These are phyloP conservation scores for Teunomyces cretensis DNA, from an alignment of 805 yeast species.

Conservation along the genomic window DNA sequence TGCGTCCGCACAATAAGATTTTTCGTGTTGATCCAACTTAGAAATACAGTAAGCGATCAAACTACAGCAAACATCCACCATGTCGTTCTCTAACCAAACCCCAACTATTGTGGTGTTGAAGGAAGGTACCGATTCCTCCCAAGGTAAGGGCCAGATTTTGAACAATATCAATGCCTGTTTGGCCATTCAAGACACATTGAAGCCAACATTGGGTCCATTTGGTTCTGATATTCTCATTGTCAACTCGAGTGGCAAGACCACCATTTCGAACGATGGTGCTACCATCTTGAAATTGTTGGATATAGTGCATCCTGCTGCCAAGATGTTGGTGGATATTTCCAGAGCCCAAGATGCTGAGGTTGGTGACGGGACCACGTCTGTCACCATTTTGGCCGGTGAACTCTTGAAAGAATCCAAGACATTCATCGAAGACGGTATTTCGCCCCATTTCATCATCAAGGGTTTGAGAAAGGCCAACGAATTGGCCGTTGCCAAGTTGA, in stretches of 20 bases:
- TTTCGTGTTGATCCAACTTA: slow-evolving; percentile 5
- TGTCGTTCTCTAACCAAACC: slow-evolving; percentile 90
- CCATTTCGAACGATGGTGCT: slow-evolving; percentile 98
- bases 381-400: slow-evolving; percentile 92
- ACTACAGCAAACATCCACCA: slow-evolving; percentile 21
- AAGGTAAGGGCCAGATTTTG: slow-evolving; percentile 93
- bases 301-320: slow-evolving; percentile 98
- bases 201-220: slow-evolving; percentile 94
- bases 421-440: slow-evolving; percentile 94
- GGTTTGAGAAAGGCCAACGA: slow-evolving; percentile 83
- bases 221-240: slow-evolving; percentile 96
- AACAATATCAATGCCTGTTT: slow-evolving; percentile 95
- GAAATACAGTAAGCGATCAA: slow-evolving; percentile 1
- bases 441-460: slow-evolving; percentile 83
- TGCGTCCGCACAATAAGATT: slow-evolving; percentile 6
- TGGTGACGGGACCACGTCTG: slow-evolving; percentile 98
- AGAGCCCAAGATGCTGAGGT: slow-evolving; percentile 97
- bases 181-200: slow-evolving; percentile 93
- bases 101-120: slow-evolving; percentile 98
- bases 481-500: slow-evolving; percentile 70
- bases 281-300: slow-evolving; percentile 89
- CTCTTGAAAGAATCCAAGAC: slow-evolving; percentile 84
- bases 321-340: slow-evolving; percentile 89
- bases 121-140: slow-evolving; percentile 97
- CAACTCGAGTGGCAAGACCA: slow-evolving; percentile 77